Evolutionary conservation across 768 basidiomycete genomes (phyloP), one percentile per base, ranked within the genome.

Genomic region (Candolleomyces eurysporus): DNA sequence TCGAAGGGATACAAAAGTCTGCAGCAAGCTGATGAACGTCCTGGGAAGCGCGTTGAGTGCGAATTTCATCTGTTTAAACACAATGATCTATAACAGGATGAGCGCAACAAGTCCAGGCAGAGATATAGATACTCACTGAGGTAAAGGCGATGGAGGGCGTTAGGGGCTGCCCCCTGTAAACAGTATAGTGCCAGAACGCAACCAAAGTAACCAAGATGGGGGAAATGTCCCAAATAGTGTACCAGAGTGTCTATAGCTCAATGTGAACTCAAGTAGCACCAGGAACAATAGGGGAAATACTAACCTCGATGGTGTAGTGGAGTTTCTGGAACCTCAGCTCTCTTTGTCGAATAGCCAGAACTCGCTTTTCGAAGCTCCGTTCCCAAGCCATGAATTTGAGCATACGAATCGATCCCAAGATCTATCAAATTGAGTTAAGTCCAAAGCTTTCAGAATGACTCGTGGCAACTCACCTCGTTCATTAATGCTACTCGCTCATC

Each of bases 381-480:
- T 97, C 94, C 94, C 82, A 84, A 16, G 93, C 94, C 93, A 96
- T 96, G 74, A 96, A 97, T 68, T 96, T 96, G 66, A 96, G 84
- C 92, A 96, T 96, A 32, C 93, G 83, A 61, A 96, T 95, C 11
- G 84, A 93, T 52, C 92, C 92, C 10, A 95, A 77, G 62, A 95
- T 85, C 88, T 96, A 61, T 13, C n/a, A n/a, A n/a, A 43, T 4
- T 3, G 14, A 42, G 26, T 21, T 13, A 2, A n/a, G 22, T 42
- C 48, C n/a, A 17, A 50, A 11, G 26, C 8, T 17, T 36, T 11
- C n/a, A n/a, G 2, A 43, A 43, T n/a, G n/a, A 36, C 45, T 10
- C n/a, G 14, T 39, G 2, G n/a, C 49, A 36, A 64, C 74, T 22
- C 22, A 79, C 78, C 67, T 82, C 94, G 67, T 96, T 96, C 94